These are phyloP conservation scores for Alternaria sp. DNA, from an alignment of 2,329 filamentous ascomycete genomes.

Conservation along the genomic window DNA sequence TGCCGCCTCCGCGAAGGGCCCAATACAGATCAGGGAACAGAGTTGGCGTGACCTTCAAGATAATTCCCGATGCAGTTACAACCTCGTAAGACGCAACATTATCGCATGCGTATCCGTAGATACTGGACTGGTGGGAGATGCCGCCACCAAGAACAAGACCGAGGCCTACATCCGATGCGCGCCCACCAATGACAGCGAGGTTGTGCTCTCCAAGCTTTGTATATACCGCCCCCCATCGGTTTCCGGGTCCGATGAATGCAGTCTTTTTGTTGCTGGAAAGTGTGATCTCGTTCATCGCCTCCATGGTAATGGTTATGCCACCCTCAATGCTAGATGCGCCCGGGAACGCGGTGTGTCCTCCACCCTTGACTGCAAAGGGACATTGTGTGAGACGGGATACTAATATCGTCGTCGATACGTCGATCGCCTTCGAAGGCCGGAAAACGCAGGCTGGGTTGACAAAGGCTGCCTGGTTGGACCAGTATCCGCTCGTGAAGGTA, in stretches of 20 bases:
- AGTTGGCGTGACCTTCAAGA: constrained; percentile 26
- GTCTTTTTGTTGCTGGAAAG: constrained; percentile 24
- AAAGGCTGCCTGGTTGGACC: constrained; percentile 22
- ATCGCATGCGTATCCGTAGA: constrained; percentile 39
- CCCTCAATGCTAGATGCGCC: constrained; percentile 48
- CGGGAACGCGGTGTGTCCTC: constrained; percentile 48
- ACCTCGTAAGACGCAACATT: constrained; percentile 27
- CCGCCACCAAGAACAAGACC: constrained; percentile 16
- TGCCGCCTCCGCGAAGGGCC: constrained; percentile 42
- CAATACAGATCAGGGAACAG: constrained; percentile 48
- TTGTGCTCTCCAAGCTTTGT: constrained; percentile 23
- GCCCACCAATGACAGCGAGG: constrained; percentile 34
- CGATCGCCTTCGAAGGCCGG: constrained; percentile 14
- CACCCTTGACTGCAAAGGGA: constrained; percentile 51
- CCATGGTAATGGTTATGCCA: constrained; percentile 52
- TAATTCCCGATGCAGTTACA: constrained; percentile 28
- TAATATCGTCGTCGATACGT: constrained; percentile 18
- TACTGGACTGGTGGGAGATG: constrained; percentile 22
- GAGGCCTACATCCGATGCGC: constrained; percentile 30
- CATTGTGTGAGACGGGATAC: constrained; percentile 15
- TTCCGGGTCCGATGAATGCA: constrained; percentile 34
- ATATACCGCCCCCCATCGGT: constrained; percentile 39
- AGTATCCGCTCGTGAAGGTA: constrained; percentile 17
- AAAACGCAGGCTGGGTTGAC: constrained; percentile 30
- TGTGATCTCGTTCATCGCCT: constrained; percentile 26